These are phyloP conservation scores for Micractinium sp. DNA, from an alignment of 139 green algal genomes.

Conservation along the genomic window DNA sequence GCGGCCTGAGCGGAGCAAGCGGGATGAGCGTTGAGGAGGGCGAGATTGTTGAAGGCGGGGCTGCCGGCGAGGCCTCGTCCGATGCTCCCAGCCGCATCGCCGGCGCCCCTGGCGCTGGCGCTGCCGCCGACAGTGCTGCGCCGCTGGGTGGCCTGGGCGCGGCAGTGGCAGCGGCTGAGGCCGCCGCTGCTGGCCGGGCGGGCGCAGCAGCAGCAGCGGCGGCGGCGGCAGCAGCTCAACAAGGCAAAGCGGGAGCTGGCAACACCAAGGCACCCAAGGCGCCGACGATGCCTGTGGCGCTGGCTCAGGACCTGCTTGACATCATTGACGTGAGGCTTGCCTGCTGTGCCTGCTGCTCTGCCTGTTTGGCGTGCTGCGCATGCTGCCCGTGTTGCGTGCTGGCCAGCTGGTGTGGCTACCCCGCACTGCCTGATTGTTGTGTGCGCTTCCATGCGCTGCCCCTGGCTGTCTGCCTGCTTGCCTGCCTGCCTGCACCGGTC, in stretches of 20 bases:
- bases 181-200: neutral
- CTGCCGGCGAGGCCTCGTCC: too few species aligned
- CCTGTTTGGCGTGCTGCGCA: too few species aligned
- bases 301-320: constrained; percentile 25
- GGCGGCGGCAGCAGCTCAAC: neutral
- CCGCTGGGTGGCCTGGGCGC: neutral
- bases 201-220: neutral
- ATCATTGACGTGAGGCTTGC: constrained; percentile 27
- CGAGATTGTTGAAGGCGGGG: neutral
- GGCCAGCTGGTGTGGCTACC: neutral
- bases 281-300: neutral
- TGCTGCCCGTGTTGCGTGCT: neutral
- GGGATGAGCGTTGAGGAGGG: neutral
- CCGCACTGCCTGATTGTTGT: neutral
- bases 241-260: neutral
- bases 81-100: neutral
- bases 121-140: neutral
- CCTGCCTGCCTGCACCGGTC: neutral
- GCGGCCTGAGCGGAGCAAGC: neutral
- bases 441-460: too few species aligned
- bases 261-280: neutral
- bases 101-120: neutral
- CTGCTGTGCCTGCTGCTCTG: neutral
- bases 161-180: neutral
- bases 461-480: neutral